Conservation (phyloP, 2,329 filamentous ascomycete species). For the Esteya vermicola region DNA sequence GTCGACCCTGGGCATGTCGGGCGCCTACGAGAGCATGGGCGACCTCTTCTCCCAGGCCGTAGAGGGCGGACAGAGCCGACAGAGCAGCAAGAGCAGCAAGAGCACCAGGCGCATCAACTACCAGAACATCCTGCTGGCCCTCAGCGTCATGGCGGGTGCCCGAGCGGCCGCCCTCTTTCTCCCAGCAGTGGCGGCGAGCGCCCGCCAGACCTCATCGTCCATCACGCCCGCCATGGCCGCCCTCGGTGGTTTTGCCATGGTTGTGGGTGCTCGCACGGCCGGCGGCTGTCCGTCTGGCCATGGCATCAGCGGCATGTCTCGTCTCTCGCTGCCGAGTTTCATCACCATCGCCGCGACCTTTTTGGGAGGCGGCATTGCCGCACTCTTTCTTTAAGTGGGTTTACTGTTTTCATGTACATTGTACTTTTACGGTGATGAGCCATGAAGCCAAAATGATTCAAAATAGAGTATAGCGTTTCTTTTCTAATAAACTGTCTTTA, state of each 20-base stretch:
- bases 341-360: conserved; percentile 46
- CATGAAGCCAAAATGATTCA: no score
- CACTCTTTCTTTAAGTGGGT: conserved; percentile 1
- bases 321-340: conserved; percentile 46
- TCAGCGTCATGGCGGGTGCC: conserved; percentile 19
- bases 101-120: conserved; percentile 16
- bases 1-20: conserved; percentile 44
- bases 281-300: conserved; percentile 58
- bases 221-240: conserved; percentile 25
- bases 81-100: not conserved
- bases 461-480: no score
- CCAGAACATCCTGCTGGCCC: conserved; percentile 7
- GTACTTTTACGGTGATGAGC: no score
- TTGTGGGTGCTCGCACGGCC: conserved; percentile 45
- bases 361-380: conserved; percentile 24
- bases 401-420: no score
- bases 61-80: not conserved
- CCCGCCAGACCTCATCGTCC: not conserved
- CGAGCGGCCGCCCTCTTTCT: not conserved
- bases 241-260: conserved; percentile 41
- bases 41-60: conserved; percentile 28
- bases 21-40: conserved; percentile 46
- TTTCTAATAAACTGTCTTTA: no score
- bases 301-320: conserved; percentile 52
- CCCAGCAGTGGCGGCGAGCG: conserved; percentile 3